phyloP scores from a whole-genome alignment of 768 basidiomycete species.

The Lentinus brumalis region DNA sequence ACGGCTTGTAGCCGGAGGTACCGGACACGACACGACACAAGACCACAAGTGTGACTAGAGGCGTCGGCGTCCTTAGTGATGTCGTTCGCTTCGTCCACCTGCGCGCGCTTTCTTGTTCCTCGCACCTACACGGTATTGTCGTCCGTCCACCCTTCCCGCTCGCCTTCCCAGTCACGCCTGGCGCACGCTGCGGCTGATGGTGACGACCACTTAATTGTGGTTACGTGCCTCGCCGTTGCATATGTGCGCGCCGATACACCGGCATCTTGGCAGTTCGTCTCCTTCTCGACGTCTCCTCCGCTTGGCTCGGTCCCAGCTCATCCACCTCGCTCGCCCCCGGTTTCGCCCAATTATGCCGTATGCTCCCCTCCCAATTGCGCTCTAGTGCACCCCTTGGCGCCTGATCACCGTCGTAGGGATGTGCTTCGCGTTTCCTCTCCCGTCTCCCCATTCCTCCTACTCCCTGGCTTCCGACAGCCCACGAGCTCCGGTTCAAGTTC shows the following conservation, averaged over 20 bases:
- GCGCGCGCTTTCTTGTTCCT: slow-evolving; percentile 59
- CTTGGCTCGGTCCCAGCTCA: slow-evolving; percentile 15
- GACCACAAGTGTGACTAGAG: slow-evolving; percentile 53
- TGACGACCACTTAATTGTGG: slow-evolving; percentile 85
- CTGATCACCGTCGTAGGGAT: slow-evolving; percentile 47
- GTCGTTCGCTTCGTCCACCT: slow-evolving; percentile 50
- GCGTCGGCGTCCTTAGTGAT: slow-evolving; percentile 53
- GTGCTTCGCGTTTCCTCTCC: slow-evolving; percentile 13
- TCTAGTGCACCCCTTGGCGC: slow-evolving; percentile 29
- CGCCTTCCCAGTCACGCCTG: slow-evolving; percentile 43
- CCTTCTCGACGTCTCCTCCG: slow-evolving; percentile 30
- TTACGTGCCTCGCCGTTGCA: slow-evolving; percentile 64
- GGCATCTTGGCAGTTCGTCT: slow-evolving; percentile 48
- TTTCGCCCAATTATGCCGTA: background rate
- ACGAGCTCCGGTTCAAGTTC: slow-evolving; percentile 29
- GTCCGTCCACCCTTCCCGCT: slow-evolving; percentile 16
- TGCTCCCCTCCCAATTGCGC: background rate
- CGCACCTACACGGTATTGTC: slow-evolving; percentile 24
- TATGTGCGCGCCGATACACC: slow-evolving; percentile 66
- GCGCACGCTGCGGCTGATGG: slow-evolving; percentile 44
- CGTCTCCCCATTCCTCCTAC: slow-evolving; percentile 24
- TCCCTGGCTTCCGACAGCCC: slow-evolving; percentile 22
- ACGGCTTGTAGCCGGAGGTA: slow-evolving; percentile 51
- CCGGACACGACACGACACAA: slow-evolving; percentile 58
- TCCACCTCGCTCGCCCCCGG: slow-evolving; percentile 15